Evolutionary conservation across 495 filamentous ascomycete species (phyloP).

Genomic region (Penicillium fimorum): DNA sequence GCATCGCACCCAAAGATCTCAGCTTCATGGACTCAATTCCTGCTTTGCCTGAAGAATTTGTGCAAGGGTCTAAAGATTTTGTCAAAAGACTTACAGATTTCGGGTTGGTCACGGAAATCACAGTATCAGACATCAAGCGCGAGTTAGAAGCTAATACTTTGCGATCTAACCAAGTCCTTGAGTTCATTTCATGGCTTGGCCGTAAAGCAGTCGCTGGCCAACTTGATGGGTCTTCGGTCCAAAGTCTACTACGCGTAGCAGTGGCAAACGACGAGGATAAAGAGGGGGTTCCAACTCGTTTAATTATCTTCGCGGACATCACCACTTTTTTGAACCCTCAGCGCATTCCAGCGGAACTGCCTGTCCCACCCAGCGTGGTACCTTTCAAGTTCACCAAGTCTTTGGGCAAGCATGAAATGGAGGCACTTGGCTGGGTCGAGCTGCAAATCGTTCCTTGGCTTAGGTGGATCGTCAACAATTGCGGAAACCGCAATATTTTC

Average conservation of each 20-base stretch:
- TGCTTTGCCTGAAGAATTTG: conserved; percentile 73
- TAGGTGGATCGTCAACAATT: conserved; percentile 67
- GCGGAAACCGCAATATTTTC: conserved; percentile 45
- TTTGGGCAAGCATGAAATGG: conserved; percentile 60
- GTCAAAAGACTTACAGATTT: conserved; percentile 74
- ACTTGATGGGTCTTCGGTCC: conserved; percentile 60
- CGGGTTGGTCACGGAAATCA: conserved; percentile 79
- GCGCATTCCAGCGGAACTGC: conserved; percentile 77
- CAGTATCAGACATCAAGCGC: conserved; percentile 76
- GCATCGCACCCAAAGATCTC: conserved; percentile 75
- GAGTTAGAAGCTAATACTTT: conserved; percentile 78
- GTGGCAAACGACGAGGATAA: conserved; percentile 73
- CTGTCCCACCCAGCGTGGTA: conserved; percentile 76
- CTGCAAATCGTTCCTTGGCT: conserved; percentile 82
- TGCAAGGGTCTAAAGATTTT: conserved; percentile 61
- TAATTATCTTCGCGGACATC: conserved; percentile 75
- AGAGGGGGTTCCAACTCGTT: conserved; percentile 53
- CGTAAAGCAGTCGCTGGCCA: conserved; percentile 64
- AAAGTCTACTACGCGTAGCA: conserved; percentile 71
- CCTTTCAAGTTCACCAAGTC: conserved; percentile 74
- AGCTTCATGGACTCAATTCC: conserved; percentile 91
- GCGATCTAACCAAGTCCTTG: conserved; percentile 65
- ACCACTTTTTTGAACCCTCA: conserved; percentile 68
- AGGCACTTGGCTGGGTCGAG: conserved; percentile 79
- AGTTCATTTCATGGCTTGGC: conserved; percentile 81